These are phyloP conservation scores for Lizonia empirigonia DNA, from an alignment of 2,329 filamentous ascomycete species.

Conservation along the genomic window DNA sequence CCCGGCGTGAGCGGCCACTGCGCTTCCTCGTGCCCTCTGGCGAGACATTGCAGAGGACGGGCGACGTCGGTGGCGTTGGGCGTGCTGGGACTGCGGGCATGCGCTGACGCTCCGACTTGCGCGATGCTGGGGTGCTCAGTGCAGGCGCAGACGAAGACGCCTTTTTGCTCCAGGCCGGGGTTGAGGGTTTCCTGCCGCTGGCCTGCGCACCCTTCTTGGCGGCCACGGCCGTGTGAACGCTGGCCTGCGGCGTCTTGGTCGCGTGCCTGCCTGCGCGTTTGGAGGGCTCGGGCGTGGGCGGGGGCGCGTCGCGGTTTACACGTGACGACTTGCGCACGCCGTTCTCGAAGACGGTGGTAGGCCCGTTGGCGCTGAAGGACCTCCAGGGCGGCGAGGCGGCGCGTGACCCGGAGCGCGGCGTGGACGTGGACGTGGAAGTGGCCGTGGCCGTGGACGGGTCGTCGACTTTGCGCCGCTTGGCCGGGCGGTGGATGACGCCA, in stretches of 20 bases:
- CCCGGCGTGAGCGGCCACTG: slow-evolving; percentile 30
- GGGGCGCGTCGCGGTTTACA: slow-evolving; percentile 52
- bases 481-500: slow-evolving; percentile 40
- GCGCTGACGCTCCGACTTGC: slow-evolving; percentile 45
- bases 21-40: slow-evolving; percentile 30
- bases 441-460: not conserved
- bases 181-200: slow-evolving; percentile 22
- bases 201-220: slow-evolving; percentile 26
- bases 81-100: slow-evolving; percentile 27
- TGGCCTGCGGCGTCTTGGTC: slow-evolving; percentile 36
- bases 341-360: slow-evolving; percentile 77
- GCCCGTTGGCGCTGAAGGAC: slow-evolving; percentile 79
- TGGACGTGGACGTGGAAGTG: slow-evolving; percentile 14
- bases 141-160: slow-evolving; percentile 22
- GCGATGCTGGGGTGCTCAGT: slow-evolving; percentile 26
- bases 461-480: slow-evolving; percentile 68
- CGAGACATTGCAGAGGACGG: slow-evolving; percentile 22
- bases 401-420: slow-evolving; percentile 49
- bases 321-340: slow-evolving; percentile 67
- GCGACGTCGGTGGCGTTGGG: slow-evolving; percentile 26
- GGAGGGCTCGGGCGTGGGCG: slow-evolving; percentile 57
- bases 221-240: no score
- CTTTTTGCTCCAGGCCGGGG: slow-evolving; percentile 16
- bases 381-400: slow-evolving; percentile 91
- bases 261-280: slow-evolving; percentile 35